phyloP scores from a whole-genome alignment of 202 grass and related monocot genomes.

The Setaria italica region DNA sequence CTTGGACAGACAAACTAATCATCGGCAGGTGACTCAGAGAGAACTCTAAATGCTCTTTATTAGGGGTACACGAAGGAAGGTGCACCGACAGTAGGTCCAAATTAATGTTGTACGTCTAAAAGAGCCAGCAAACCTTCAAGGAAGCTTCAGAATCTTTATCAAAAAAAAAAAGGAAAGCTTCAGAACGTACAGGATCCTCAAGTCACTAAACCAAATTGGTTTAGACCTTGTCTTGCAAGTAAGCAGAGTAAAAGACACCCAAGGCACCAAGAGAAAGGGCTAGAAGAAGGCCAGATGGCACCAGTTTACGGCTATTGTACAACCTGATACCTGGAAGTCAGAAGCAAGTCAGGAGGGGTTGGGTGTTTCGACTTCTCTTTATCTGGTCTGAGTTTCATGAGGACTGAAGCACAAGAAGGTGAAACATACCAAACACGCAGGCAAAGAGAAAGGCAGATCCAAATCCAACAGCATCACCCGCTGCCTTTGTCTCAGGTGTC shows the following conservation, averaged over 20 bases:
- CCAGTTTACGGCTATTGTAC: conserved; percentile 67
- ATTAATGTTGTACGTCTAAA: conserved; percentile 35
- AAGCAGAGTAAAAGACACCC: conserved; percentile 72
- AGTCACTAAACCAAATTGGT: conserved; percentile 17
- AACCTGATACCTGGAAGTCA: conserved; percentile 75
- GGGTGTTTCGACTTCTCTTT: conserved; percentile 19
- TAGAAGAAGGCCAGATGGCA: conserved; percentile 79
- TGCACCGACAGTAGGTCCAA: not conserved
- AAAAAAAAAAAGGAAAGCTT: conserved; percentile 1
- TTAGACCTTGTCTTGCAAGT: conserved; percentile 76
- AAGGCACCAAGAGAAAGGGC: conserved; percentile 62
- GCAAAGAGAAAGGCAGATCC: conserved; percentile 89
- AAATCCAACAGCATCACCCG: conserved; percentile 76
- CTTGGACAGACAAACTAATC: conserved; percentile 25
- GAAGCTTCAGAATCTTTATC: conserved; percentile 13
- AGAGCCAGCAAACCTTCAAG: conserved; percentile 28
- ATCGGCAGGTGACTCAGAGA: not conserved
- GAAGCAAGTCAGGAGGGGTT: conserved; percentile 24
- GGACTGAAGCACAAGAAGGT: not conserved
- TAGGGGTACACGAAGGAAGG: conserved; percentile 7
- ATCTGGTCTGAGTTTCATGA: not conserved
- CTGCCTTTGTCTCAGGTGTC: conserved; percentile 74
- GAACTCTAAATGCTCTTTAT: conserved; percentile 24
- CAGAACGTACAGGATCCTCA: conserved; percentile 1
- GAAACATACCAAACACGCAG: conserved; percentile 70